Evolutionary conservation across 768 basidiomycete species (phyloP), one percentile per base, ranked within the genome.

Genomic region (Gymnopilus junonius): DNA sequence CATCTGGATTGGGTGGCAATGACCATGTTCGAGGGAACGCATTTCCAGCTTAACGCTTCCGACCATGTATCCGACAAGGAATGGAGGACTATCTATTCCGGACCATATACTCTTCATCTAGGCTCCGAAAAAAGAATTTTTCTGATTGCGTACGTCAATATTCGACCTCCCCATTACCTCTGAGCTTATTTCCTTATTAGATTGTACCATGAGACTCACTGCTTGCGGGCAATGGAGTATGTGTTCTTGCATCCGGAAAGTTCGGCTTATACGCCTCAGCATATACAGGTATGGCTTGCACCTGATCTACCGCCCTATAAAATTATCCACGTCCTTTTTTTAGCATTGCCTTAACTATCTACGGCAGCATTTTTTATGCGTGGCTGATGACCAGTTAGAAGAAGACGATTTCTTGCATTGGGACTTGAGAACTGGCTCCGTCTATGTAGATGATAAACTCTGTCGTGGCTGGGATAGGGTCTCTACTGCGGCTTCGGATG

Each of bases 341-440:
- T 23, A 62, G 61, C 61, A 62, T 17, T 62, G 61, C 48, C 23
- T 62, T 12, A 62, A 62, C 27, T 62, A 62, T 35, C 31, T 62
- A 17, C 43, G 55, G 14, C 61, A 62, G 15, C 45, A 62, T 42
- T 62, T 62, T 32, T 46, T 62, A 25, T 62, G 61, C 31, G 34
- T 50, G 12, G 61, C 61, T 10, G 61, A 65, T 31, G 59, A 51
- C 21, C 39, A 51, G 21, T 45, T 56, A 39, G 59, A 57, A 21
- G n/a, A 2, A 20, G 55, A 23, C 7, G 59, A 57, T 35, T 61
- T 61, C 54, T 27, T 57, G 14, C 32, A 14, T 17, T 57, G 55
- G 58, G 32, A 55, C 5, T 8, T 17, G 6, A n/a, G n/a, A 14
- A n/a, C 25, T 20, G 54, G 59, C 46, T 21, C 58, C 8, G 46